Evolutionary conservation across 306 rosid genomes (phyloP), one percentile per base, ranked within the genome.

Genomic region (Abrus precatorius): DNA sequence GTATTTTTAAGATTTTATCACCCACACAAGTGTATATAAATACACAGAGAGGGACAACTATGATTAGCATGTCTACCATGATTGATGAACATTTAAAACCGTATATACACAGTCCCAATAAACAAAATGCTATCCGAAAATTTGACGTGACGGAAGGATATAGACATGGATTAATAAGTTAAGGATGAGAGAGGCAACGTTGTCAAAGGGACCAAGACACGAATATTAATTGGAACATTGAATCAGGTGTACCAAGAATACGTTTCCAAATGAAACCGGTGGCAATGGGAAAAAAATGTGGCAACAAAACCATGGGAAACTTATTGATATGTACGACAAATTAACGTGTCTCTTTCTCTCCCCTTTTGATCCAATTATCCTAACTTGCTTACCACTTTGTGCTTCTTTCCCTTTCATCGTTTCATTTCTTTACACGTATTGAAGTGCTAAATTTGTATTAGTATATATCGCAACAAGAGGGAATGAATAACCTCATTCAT

Each of bases 201-300:
- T 50, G 55, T 20, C 59, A 29, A 41, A 80, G 28, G 27, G 47
- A 38, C 2, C 6, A 48, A 48, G 59, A 55, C 49, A 71, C 13
- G 52, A 6, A 70, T 11, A 71, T 50, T 5, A 41, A 57, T 50
- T 52, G 60, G 72, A 54, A 43, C 7, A 40, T 53, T 52, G 76
- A 61, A 28, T 40, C 6, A 29, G 71, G 7, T 38, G 49, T 60
- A 27, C 1, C 27, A 2, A n/a, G 57, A 28, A 41, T 57, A 60
- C 60, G 52, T 44, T 43, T 41, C n/a, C 1, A 40, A 78, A 43
- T 27, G 48, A 86, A 83, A 82, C 89, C 41, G 7, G 82, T 75
- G 89, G 86, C 80, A 54, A 33, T 56, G 48, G 34, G n/a, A 14
- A 83, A 82, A 83, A 86, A 87, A 75, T 13, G 87, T 83, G 89